Conservation (phyloP, 768 basidiomycete species). For the Trametes villosa region DNA sequence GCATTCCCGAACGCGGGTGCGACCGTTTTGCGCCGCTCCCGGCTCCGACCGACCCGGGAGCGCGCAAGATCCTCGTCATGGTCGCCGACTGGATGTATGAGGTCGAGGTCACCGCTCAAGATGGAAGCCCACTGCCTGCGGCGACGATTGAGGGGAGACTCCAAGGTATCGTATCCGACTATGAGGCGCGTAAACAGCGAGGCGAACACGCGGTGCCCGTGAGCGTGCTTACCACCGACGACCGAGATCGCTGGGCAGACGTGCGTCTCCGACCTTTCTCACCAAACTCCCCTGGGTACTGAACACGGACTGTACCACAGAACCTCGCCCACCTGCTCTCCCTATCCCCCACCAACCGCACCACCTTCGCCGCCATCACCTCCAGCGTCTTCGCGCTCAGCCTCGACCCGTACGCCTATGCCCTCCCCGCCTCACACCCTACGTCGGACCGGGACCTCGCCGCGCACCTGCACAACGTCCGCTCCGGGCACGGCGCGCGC, state of each 20-base stretch:
- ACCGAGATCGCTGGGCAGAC: conserved; percentile 80
- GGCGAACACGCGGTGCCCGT: conserved; percentile 67
- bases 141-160: conserved; percentile 52
- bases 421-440: conserved; percentile 38
- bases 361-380: conserved; percentile 65
- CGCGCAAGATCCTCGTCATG: conserved; percentile 69
- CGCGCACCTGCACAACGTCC: conserved; percentile 75
- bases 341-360: conserved; percentile 66
- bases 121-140: conserved; percentile 35
- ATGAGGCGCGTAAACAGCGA: conserved; percentile 46
- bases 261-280: conserved; percentile 44
- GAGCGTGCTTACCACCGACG: conserved; percentile 77
- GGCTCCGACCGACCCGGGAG: conserved; percentile 46
- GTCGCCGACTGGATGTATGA: conserved; percentile 81
- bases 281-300: not conserved
- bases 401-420: conserved; percentile 68
- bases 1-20: conserved; percentile 69
- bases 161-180: conserved; percentile 58
- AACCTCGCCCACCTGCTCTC: conserved; percentile 72
- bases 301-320: conserved; percentile 41
- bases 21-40: conserved; percentile 65
- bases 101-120: conserved; percentile 63
- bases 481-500: conserved; percentile 61
- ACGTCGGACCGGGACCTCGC: conserved; percentile 49
- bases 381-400: conserved; percentile 80